Conservation (phyloP, 164 flowering plant species). For the Pachysandra terminalis region DNA sequence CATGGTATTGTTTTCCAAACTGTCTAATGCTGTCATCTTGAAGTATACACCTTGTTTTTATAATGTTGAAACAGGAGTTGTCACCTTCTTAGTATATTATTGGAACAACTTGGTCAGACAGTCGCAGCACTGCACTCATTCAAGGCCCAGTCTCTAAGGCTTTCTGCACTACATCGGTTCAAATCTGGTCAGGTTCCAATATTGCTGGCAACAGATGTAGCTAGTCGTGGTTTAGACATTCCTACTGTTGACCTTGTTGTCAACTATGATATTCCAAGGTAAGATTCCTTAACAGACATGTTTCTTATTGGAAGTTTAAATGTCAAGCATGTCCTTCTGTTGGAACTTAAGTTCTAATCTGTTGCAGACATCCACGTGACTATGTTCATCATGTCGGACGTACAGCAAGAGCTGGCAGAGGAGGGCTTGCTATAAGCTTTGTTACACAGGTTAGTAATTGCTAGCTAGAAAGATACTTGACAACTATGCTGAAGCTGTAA, state of each 20-base stretch:
- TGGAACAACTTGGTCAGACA: slow-evolving; percentile 77
- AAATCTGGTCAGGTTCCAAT: slow-evolving; percentile 80
- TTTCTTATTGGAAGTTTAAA: not conserved
- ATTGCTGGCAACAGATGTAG: slow-evolving; percentile 93
- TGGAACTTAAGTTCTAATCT: not conserved
- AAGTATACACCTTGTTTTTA: not conserved
- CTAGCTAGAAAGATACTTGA: not conserved
- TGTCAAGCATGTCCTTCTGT: not conserved
- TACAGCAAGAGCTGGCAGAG: slow-evolving; percentile 98
- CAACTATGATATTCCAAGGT: slow-evolving; percentile 95
- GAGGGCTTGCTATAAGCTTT: slow-evolving; percentile 79
- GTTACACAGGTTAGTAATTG: slow-evolving; percentile 51
- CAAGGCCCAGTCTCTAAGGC: slow-evolving; percentile 80
- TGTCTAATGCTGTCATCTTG: not conserved
- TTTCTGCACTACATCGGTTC: slow-evolving; percentile 72
- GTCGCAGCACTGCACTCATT: slow-evolving; percentile 69
- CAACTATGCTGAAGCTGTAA: not conserved
- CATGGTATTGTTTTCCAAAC: not conserved
- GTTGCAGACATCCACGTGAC: slow-evolving; percentile 69
- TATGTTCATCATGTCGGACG: slow-evolving; percentile 98
- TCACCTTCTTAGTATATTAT: slow-evolving; percentile 62
- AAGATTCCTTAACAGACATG: not conserved
- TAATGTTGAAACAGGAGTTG: slow-evolving; percentile 53
- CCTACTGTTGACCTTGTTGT: slow-evolving; percentile 96
- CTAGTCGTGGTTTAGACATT: slow-evolving; percentile 92